Evolutionary conservation across 129 eudicot genomes (phyloP), one percentile per base, ranked within the genome.

Genomic region (Mikania micrantha): DNA sequence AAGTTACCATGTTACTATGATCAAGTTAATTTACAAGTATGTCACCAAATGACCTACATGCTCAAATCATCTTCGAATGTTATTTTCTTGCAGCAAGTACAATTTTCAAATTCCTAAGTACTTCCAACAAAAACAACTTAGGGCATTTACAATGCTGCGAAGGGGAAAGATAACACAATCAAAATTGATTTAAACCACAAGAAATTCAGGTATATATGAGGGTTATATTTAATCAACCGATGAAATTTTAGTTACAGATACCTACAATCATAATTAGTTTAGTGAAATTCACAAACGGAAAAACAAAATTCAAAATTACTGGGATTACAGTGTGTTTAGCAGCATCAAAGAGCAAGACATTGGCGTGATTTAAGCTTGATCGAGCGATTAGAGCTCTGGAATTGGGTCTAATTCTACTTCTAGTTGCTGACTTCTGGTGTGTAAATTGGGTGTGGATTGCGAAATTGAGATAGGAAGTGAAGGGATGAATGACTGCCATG

Each of bases 271-370:
- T 21, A 48, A 19, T 67, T 31, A 29, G 48, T 17, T 48, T 2
- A 29, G 34, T 5, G 20, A 19, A 49, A 67, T 34, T 13, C 32
- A 0, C 12, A 27, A 40, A 57, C n/a, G 21, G 20, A 3, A 49
- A 3, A 49, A 20, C 20, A 19, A 11, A 32, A 24, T 48, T 52
- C 10, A 50, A n/a, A n/a, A n/a, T n/a, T n/a, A n/a, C n/a, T n/a
- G n/a, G n/a, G 58, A 25, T 25, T 64, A 74, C 78, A 72, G 78
- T 74, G 40, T 74, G 72, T 64, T 74, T 74, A 40, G 78, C 78
- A 64, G 78, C 78, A 11, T 64, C 78, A 64, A 64, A 74, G 41
- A 74, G 72, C 15, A 64, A 53, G 16, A 40, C 78, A 74, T 74
- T 74, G 57, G 11, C 53, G 57, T 52, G 64, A 63, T 52, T 74